Percentiles rank a stretch among this genome's conserved stretches.
Conservation (phyloP, 495 filamentous ascomycete species). For the Aspergillus incahuasiensis region DNA sequence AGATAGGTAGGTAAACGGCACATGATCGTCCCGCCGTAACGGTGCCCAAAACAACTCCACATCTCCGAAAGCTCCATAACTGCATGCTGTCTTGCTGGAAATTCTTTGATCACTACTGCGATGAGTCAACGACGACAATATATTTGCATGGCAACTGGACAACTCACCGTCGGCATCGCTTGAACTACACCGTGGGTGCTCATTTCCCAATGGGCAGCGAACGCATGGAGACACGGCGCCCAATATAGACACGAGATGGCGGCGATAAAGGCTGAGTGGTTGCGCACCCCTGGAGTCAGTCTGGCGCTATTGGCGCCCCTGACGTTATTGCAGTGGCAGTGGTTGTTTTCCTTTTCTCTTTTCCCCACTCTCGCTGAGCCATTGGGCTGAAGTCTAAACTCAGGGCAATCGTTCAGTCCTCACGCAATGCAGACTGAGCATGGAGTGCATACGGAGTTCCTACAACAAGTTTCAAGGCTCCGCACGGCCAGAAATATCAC, state of each 20-base stretch:
- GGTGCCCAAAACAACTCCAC: not conserved
- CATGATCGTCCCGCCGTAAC: not conserved
- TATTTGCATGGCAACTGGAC: constrained; percentile 3
- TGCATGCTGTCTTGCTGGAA: too few relatives aligned
- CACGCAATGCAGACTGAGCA: not conserved
- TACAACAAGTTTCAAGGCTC: constrained; percentile 11
- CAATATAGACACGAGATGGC: constrained; percentile 12
- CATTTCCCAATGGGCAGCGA: constrained; percentile 6
- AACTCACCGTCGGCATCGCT: constrained; percentile 13
- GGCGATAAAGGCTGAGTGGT: constrained; percentile 10
- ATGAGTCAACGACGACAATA: constrained; percentile 4
- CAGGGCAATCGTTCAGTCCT: constrained; percentile 5
- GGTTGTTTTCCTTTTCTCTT: not conserved
- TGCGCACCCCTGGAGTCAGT: not conserved
- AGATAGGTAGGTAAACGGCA: not conserved
- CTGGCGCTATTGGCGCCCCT: constrained; percentile 5
- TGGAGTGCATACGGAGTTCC: constrained; percentile 4
- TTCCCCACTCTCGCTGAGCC: not conserved
- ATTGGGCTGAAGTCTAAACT: not conserved
- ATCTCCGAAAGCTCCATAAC: not conserved
- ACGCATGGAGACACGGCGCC: constrained; percentile 11
- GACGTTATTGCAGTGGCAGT: constrained; percentile 1
- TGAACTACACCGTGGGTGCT: not conserved
- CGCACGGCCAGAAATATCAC: constrained; percentile 12
- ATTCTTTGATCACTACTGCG: not conserved